These are phyloP conservation scores for Globisporangium splendens DNA, from an alignment of 352 stramenopile genomes.

Conservation along the genomic window DNA sequence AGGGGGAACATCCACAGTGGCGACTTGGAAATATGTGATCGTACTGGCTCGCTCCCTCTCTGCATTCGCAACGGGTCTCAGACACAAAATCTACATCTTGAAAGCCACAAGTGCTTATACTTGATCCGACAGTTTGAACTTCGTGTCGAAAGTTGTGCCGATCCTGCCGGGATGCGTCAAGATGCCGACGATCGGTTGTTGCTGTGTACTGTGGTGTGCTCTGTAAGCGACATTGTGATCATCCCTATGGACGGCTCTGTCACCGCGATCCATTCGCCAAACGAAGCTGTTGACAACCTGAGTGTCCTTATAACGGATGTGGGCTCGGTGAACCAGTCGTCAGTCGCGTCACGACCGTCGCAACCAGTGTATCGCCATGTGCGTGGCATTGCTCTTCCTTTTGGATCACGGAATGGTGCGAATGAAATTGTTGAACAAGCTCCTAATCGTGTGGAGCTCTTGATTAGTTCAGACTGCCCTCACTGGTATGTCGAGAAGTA, in stretches of 20 bases:
- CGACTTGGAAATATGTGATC: conserved; percentile 41
- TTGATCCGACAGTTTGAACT: conserved; percentile 32
- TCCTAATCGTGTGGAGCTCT: conserved; percentile 22
- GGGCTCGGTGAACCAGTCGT: conserved; percentile 11
- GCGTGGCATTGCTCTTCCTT: conserved; percentile 27
- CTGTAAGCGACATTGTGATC: conserved; percentile 17
- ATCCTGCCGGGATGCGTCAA: conserved; percentile 3
- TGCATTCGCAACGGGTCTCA: background rate
- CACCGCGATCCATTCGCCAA: background rate
- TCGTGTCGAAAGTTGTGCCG: conserved; percentile 24
- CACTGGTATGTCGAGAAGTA: conserved; percentile 36
- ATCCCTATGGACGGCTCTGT: conserved; percentile 16
- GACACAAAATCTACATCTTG: conserved; percentile 3
- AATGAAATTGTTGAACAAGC: conserved; percentile 10
- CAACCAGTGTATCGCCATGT: conserved; percentile 31
- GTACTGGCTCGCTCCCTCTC: conserved; percentile 28
- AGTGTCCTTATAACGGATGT: conserved; percentile 30
- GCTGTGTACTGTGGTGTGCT: conserved; percentile 23
- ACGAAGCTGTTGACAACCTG: conserved; percentile 6
- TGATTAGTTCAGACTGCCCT: conserved; percentile 21
- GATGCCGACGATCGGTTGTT: conserved; percentile 15
- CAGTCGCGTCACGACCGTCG: background rate
- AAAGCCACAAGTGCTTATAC: conserved; percentile 16
- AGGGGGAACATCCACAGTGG: conserved; percentile 30
- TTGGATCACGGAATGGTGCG: background rate